Base-by-base conservation (phyloP, 2,329 filamentous ascomycete genomes). In the Trichocomaceae sp. region DNA sequence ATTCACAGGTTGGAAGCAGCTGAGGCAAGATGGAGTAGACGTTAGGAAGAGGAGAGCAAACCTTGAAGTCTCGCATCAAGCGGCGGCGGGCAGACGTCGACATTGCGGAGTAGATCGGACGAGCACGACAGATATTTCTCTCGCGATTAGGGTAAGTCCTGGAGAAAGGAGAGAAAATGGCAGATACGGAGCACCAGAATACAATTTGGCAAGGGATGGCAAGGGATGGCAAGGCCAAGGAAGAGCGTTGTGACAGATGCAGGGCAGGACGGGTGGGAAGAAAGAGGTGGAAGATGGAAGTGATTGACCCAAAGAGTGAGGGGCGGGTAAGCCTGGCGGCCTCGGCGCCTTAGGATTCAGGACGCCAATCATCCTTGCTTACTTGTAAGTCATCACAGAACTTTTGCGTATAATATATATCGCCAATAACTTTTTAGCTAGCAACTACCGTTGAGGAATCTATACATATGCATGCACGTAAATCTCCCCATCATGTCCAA, bases 61-160 rank as follows among this genome's bases (percentile, higher is more conserved):
- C 90, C 87, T 97, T 97, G 83, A 97, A 97, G 79, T 97, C 93
- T 72, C 93, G 88, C 93, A 99, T 97, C 73, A 99, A 80, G 70
- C 93, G 90, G 71, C 93, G 88, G 71, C 93, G 87, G 63, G 93
- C 93, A 63, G 92, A 88, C 60, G 93, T 97, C 66, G 92, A 97
- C 92, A 89, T 90, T 63, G 62, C 76, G 45, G 56, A 10, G 42
- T 31, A 47, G 46, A 35, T 33, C 17, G 19, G 39, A 49, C 42
- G 49, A 46, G 17, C 44, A 22, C 33, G 48, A 42, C 33, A 42
- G 48, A 46, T 22, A 31, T 10, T 42, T 15, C 2, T 35, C 29
- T 33, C 31, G 10, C 2, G 37, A 19, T n/a, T 23, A 29, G 37
- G 7, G 7, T 29, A 29, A 10, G 26, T 2, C 5, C 26, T 29